These are phyloP conservation scores for Ustilago bromivora DNA, from an alignment of 1,284 basidiomycete species.

Conservation along the genomic window DNA sequence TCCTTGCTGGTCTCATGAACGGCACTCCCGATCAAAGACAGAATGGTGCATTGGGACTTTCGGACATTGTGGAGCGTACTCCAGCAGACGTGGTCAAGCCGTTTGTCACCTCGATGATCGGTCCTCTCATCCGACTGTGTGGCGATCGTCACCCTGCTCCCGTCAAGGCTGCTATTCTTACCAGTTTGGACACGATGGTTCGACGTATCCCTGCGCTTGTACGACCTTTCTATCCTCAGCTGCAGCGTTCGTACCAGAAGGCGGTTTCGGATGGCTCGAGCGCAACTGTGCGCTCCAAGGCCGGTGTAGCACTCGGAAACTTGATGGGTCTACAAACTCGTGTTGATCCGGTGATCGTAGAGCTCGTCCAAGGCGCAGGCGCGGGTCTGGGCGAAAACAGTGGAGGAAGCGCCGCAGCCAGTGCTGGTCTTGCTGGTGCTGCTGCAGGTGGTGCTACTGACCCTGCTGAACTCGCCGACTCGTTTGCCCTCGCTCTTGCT, in stretches of 20 bases:
- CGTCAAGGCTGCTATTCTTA: constrained; percentile 67
- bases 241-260: constrained; percentile 97
- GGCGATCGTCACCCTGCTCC: constrained; percentile 67
- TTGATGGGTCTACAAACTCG: constrained; percentile 79
- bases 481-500: constrained; percentile 81
- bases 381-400: constrained; percentile 73
- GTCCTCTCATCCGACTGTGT: constrained; percentile 80
- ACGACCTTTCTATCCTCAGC: constrained; percentile 97
- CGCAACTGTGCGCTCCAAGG: constrained; percentile 82
- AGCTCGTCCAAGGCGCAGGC: constrained; percentile 75
- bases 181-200: constrained; percentile 64
- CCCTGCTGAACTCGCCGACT: constrained; percentile 72
- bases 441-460: constrained; percentile 29
- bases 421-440: constrained; percentile 32
- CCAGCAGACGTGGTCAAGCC: constrained; percentile 91
- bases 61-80: constrained; percentile 92
- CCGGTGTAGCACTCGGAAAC: constrained; percentile 86
- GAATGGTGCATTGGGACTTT: constrained; percentile 92
- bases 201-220: constrained; percentile 84
- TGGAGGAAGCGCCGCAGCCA: constrained; percentile 10
- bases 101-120: constrained; percentile 95
- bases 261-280: constrained; percentile 85
- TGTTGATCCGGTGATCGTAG: constrained; percentile 81
- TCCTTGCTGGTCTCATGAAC: constrained; percentile 80
- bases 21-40: constrained; percentile 76